Percentiles rank a stretch among this genome's conserved stretches.
These are phyloP conservation scores for Pugionium dolabratum DNA, from an alignment of 345 rosid genomes.

Conservation along the genomic window DNA sequence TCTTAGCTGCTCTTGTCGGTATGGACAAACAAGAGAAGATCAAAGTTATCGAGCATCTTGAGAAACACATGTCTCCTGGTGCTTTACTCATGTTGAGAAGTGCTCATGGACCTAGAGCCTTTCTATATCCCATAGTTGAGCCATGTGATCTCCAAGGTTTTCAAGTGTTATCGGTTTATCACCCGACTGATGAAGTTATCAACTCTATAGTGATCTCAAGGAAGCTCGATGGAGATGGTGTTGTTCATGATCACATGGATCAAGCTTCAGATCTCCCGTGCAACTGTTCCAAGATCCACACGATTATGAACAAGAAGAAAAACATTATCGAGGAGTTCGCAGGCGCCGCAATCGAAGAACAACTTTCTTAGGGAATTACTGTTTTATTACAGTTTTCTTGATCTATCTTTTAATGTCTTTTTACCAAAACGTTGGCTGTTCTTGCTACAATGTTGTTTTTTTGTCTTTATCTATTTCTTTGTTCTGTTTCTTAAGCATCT, in stretches of 20 bases:
- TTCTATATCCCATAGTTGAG: conserved; percentile 80
- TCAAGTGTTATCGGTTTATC: conserved; percentile 68
- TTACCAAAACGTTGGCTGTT: conserved; percentile 11
- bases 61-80: conserved; percentile 72
- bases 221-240: conserved; percentile 33
- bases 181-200: conserved; percentile 83
- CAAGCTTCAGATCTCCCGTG: conserved; percentile 36
- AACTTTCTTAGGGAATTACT: conserved; percentile 28
- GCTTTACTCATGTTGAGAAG: conserved; percentile 79
- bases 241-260: conserved; percentile 30
- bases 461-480: conserved; percentile 13
- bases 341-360: conserved; percentile 48
- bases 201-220: conserved; percentile 75
- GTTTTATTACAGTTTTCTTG: conserved; percentile 19
- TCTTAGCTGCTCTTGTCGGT: conserved; percentile 93
- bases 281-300: conserved; percentile 63
- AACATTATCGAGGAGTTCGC: conserved; percentile 61
- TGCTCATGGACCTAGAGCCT: conserved; percentile 90
- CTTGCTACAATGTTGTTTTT: conserved; percentile 24
- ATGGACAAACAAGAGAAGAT: conserved; percentile 73
- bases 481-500: conserved; percentile 25
- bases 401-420: neutral
- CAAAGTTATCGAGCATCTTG: conserved; percentile 63
- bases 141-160: conserved; percentile 74
- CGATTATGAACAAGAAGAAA: conserved; percentile 54